Conservation (phyloP, 306 rosid species). For the Morella rubra region DNA sequence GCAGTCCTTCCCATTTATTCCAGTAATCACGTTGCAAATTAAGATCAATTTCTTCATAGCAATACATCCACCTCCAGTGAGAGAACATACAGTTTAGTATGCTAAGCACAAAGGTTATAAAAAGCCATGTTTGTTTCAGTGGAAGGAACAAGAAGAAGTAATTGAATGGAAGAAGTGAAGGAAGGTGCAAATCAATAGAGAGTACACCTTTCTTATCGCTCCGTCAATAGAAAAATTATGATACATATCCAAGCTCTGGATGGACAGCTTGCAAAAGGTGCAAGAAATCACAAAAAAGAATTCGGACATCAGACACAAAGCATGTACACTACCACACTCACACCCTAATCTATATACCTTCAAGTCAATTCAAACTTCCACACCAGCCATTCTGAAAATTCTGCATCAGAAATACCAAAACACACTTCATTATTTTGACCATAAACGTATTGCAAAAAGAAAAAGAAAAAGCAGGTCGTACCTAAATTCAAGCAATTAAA, state of each 20-base stretch:
- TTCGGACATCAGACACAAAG: constrained; percentile 40
- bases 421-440: no score
- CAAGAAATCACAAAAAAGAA: constrained; percentile 39
- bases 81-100: background rate
- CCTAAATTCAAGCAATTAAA: constrained; percentile 45
- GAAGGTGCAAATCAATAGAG: constrained; percentile 18
- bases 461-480: constrained; percentile 23
- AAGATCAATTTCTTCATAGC: background rate
- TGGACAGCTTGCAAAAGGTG: constrained; percentile 42
- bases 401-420: no score
- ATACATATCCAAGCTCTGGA: constrained; percentile 56
- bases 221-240: constrained; percentile 45
- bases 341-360: constrained; percentile 49
- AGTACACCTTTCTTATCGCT: constrained; percentile 41
- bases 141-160: constrained; percentile 13
- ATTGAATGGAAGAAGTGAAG: constrained; percentile 23
- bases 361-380: constrained; percentile 45
- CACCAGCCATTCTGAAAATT: constrained; percentile 45
- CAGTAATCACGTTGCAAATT: background rate
- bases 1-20: background rate
- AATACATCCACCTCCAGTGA: background rate
- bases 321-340: constrained; percentile 41
- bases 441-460: background rate
- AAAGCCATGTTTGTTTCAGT: constrained; percentile 9
- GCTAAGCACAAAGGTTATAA: background rate